Base-by-base conservation (phyloP, 1,139 yeast species). In the Pichia sp. region DNA sequence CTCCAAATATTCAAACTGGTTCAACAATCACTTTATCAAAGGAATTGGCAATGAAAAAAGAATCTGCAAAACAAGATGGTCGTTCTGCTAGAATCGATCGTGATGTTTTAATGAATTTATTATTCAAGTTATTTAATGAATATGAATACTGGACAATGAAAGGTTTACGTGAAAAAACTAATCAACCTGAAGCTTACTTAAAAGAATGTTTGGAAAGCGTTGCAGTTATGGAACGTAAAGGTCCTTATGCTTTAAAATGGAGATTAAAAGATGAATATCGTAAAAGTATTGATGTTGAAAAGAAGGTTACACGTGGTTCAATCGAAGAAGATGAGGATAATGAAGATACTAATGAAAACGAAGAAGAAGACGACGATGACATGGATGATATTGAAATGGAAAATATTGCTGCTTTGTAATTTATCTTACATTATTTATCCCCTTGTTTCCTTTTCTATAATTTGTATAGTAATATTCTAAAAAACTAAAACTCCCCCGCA, bases 131-230 rank as follows among this genome's bases (percentile, higher is more conserved):
- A 53, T 91, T 91, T 62, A 96, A 88, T 60, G 94, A 89, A 62
- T 88, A 85, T 61, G 97, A 91, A 59, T 91, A 89, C 63, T 91
- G 98, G 98, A 81, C 94, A 10, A 72, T 91, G 72, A 88, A 88
- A 63, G 96, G 96, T 29, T 69, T 91, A 48, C 84, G 88, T 59
- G 98, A 91, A 61, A 76, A 95, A 54, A 88, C 97, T 3, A 81
- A 82, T 57, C 99, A 91, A 67, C 99, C 99, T 1, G 98, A 93
- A 60, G 81, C 85, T 4, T 93, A 86, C 60, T 69, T 91, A 52
- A 88, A 91, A 59, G 96, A 89, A 59, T 84, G 91, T 41, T 69
- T 91, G 40, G 98, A 91, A 47, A 78, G 85, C 37, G 87, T 91
- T 59, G 98, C 98, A 1, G 75, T 78, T 34, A 71, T 91, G 56